Base-by-base conservation (phyloP, 2,329 filamentous ascomycete species). In the Exophiala sp. region DNA sequence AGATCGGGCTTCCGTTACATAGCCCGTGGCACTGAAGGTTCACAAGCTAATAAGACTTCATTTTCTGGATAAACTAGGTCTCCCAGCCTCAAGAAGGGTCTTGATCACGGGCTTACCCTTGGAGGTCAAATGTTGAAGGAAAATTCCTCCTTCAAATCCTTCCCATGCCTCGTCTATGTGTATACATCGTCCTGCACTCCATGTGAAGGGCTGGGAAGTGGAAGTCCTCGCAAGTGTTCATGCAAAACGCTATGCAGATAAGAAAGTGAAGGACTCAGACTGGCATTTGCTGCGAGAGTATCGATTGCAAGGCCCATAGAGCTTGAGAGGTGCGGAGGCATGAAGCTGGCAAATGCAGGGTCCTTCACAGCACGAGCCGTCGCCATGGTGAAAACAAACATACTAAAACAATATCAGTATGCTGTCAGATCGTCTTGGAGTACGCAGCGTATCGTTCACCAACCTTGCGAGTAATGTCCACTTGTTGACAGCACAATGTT, bases 401-500 rank as follows among this genome's bases (percentile, higher is more conserved):
- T 42, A 32, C 35, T 42, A 21, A 12, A 12, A 8, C 10, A 21
- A 10, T n/a, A 21, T 42, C 40, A 42, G 12, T 10, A 24, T 20
- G 18, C 4, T 20, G 16, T 8, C 20, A 29, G 8, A 16, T 42
- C n/a, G 20, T 16, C 12, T 21, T 5, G 40, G n/a, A 24, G n/a
- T 5, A 24, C n/a, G 8, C 40, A 21, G 24, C 20, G 16, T 21
- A 42, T 8, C 16, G 39, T 16, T 29, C 33, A 42, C 40, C 20
- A 16, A 42, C 40, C 40, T 50, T 32, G 47, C 47, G 16, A 41
- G 40, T 14, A 50, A 32, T 32, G 52, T 57, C 45, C 54, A 60
- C 43, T 43, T 52, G 48, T 56, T 41, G 14, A 60, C 47, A 29
- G 44, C 16, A 38, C 60, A 62, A 12, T 56, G 46, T 8, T 51